Evolutionary conservation across 306 rosid genomes (phyloP).

Genomic region (Pterocarpus santalinus): DNA sequence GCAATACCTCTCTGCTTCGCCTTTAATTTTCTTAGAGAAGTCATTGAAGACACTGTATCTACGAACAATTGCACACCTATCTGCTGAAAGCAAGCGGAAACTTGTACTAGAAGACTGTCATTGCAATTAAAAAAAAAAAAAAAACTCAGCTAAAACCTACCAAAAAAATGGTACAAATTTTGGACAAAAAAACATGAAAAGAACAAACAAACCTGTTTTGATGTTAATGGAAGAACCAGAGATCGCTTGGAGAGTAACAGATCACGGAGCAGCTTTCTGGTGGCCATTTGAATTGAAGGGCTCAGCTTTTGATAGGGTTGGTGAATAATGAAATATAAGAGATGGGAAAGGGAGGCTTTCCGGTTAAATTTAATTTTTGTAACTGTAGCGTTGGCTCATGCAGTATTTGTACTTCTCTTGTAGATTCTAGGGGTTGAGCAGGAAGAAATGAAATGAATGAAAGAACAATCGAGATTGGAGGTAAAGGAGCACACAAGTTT

Average conservation of each 20-base stretch:
- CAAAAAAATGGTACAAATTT: neutral
- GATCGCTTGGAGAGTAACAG: slow-evolving; percentile 62
- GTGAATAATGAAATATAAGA: too few relatives aligned
- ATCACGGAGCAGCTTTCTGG: slow-evolving; percentile 82
- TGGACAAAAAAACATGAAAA: neutral
- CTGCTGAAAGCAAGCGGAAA: slow-evolving; percentile 54
- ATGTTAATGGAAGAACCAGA: slow-evolving; percentile 53
- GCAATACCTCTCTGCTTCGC: slow-evolving; percentile 74
- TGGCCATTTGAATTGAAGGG: slow-evolving; percentile 49
- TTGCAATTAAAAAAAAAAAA: neutral
- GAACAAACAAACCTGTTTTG: slow-evolving; percentile 55
- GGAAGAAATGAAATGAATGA: too few relatives aligned
- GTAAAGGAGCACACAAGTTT: too few relatives aligned
- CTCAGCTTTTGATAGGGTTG: neutral
- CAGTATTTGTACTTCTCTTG: too few relatives aligned
- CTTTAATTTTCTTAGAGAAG: slow-evolving; percentile 79
- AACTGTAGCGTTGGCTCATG: too few relatives aligned
- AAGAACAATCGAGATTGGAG: too few relatives aligned
- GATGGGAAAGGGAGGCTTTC: too few relatives aligned
- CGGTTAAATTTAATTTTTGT: too few relatives aligned
- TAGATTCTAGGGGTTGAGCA: too few relatives aligned
- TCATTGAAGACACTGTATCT: slow-evolving; percentile 79
- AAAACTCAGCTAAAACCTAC: neutral
- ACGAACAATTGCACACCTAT: slow-evolving; percentile 56
- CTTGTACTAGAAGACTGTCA: slow-evolving; percentile 58